Percentiles rank a stretch among this genome's conserved stretches.
phyloP scores from a whole-genome alignment of 2,329 filamentous ascomycete genomes.

The Colletotrichum sublineola region DNA sequence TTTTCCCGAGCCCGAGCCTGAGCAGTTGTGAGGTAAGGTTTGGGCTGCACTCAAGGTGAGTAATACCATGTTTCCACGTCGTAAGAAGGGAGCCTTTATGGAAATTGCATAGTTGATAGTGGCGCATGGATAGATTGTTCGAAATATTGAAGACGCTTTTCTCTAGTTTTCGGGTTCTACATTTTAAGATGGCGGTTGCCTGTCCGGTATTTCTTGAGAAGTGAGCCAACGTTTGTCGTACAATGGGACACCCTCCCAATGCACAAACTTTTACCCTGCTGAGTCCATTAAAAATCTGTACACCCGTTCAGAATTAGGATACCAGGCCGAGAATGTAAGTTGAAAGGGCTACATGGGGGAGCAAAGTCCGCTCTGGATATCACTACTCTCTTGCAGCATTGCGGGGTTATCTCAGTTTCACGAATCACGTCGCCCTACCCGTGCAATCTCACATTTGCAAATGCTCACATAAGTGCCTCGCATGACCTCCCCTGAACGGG shows the following conservation, averaged over 20 bases:
- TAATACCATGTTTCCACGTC: background rate
- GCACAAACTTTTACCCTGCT: background rate
- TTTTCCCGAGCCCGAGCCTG: background rate
- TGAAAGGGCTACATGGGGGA: background rate
- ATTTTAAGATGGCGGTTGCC: background rate
- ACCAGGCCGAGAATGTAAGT: background rate
- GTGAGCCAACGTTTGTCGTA: background rate
- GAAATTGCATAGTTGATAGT: too few species aligned
- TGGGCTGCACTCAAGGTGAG: background rate
- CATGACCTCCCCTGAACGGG: too few species aligned
- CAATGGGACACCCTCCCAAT: background rate
- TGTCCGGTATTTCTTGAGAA: background rate
- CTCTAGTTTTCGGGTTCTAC: background rate
- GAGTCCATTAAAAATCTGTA: background rate
- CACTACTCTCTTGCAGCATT: background rate
- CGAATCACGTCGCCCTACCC: too few species aligned
- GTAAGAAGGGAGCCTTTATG: background rate
- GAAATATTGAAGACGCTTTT: background rate
- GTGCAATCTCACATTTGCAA: too few species aligned
- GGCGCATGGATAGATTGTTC: too few species aligned
- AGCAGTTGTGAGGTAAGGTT: conserved; percentile 1
- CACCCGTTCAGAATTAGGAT: background rate
- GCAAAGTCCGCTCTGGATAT: background rate
- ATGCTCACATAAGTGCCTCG: too few species aligned
- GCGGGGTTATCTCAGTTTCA: background rate